Evolutionary conservation across 495 filamentous ascomycete species (phyloP).

Genomic region (Trichocladium uniseriatum): DNA sequence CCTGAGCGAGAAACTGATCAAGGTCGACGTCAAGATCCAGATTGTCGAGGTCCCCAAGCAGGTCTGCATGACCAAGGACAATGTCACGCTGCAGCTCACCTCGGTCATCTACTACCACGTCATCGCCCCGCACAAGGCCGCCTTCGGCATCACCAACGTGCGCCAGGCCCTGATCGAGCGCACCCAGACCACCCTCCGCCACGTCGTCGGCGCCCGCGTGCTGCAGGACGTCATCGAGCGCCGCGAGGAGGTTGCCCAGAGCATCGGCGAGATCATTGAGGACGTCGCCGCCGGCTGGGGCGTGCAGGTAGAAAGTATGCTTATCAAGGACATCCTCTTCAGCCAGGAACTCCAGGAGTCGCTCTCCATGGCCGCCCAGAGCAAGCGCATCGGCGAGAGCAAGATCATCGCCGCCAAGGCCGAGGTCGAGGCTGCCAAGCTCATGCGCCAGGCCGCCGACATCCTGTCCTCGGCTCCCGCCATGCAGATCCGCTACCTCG

Average conservation of each 20-base stretch:
- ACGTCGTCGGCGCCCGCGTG: slow-evolving; percentile 92
- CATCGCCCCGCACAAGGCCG: slow-evolving; percentile 87
- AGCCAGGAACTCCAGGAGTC: slow-evolving; percentile 90
- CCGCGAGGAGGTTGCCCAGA: slow-evolving; percentile 90
- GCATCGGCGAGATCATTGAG: slow-evolving; percentile 95
- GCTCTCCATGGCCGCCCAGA: slow-evolving; percentile 99
- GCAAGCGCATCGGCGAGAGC: slow-evolving; percentile 94
- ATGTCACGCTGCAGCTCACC: slow-evolving; percentile 85
- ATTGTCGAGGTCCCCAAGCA: slow-evolving; percentile 95
- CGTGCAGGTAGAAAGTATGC: slow-evolving; percentile 93
- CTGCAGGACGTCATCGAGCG: slow-evolving; percentile 98
- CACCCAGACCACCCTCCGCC: slow-evolving; percentile 94
- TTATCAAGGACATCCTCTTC: slow-evolving; percentile 99
- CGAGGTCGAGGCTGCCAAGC: slow-evolving; percentile 91
- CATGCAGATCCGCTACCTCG: slow-evolving; percentile 97
- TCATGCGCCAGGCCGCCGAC: slow-evolving; percentile 97
- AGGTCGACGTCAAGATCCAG: slow-evolving; percentile 84
- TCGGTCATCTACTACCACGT: slow-evolving; percentile 99
- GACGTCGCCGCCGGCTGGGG: slow-evolving; percentile 92
- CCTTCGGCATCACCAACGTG: slow-evolving; percentile 93
- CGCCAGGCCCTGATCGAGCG: slow-evolving; percentile 92
- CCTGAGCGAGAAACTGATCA: slow-evolving; percentile 78
- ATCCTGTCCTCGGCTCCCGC: slow-evolving; percentile 87
- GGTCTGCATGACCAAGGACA: slow-evolving; percentile 99
- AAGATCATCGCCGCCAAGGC: slow-evolving; percentile 97